Conservation (phyloP, 305 asterid genomes). For the Stenogyne calaminthoides region DNA sequence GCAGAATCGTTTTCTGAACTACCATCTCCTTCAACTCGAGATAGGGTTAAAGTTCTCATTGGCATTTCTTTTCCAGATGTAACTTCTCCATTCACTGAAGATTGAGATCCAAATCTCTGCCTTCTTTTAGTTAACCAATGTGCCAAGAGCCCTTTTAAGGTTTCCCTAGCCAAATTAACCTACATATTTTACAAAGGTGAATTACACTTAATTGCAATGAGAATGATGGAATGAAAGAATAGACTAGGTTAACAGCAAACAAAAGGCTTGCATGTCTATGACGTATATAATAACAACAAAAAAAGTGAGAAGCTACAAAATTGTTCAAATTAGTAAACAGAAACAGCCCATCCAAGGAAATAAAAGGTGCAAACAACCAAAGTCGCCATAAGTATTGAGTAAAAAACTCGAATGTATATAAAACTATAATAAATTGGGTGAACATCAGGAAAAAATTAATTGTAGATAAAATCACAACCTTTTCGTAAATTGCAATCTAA, state of each 20-base stretch:
- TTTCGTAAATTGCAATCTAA: too few relatives aligned
- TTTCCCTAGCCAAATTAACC: conserved; percentile 93
- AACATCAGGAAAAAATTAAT: background rate
- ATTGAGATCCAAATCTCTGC: conserved; percentile 73
- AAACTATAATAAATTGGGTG: background rate
- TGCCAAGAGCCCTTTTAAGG: conserved; percentile 88
- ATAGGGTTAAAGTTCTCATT: conserved; percentile 51
- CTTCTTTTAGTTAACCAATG: conserved; percentile 82
- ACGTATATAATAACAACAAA: conserved; percentile 13
- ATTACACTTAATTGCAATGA: background rate
- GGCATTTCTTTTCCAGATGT: conserved; percentile 76
- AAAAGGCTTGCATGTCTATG: background rate
- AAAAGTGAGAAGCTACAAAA: background rate
- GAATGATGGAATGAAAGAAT: background rate
- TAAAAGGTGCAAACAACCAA: conserved; percentile 14
- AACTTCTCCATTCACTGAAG: conserved; percentile 64
- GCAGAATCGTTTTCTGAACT: conserved; percentile 73
- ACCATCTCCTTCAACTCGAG: conserved; percentile 76
- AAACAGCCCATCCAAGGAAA: conserved; percentile 7
- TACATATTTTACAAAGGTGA: conserved; percentile 35
- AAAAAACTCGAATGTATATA: background rate
- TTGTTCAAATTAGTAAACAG: background rate
- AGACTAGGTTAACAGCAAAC: background rate
- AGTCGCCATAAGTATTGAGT: background rate
- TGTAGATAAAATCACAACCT: too few relatives aligned